A percentile compares a stretch with the other conserved stretches of the same genome.
These are phyloP conservation scores for Mesotaenium endlicherianum DNA, from an alignment of 139 green algal genomes.

Conservation along the genomic window DNA sequence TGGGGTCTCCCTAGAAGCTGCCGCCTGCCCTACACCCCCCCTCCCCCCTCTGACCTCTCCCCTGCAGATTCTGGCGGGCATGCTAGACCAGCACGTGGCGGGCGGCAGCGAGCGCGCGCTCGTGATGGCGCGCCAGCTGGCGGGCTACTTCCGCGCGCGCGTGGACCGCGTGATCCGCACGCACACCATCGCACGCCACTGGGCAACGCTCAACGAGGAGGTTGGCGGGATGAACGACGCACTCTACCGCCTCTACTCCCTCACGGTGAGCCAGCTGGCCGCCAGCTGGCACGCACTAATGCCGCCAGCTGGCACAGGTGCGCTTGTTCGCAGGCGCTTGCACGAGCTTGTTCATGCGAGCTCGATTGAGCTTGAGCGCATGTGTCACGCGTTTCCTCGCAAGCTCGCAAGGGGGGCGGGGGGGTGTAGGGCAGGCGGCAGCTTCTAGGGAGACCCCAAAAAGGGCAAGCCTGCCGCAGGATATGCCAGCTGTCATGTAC, in stretches of 20 bases:
- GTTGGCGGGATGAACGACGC: conserved; percentile 52
- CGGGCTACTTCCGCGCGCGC: conserved; percentile 42
- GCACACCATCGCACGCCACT: conserved; percentile 32
- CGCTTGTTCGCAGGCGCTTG: too few relatives aligned
- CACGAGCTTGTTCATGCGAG: too few relatives aligned
- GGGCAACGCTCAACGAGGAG: conserved; percentile 44
- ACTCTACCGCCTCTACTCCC: conserved; percentile 26
- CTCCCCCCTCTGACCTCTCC: not conserved
- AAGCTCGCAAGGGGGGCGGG: not conserved
- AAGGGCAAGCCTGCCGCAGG: too few relatives aligned
- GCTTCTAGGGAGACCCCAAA: not conserved
- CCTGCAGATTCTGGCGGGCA: conserved; percentile 44
- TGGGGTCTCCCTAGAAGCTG: not conserved
- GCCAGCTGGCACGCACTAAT: too few relatives aligned
- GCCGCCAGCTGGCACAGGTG: not conserved
- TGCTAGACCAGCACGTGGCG: conserved; percentile 37
- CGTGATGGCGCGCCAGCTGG: conserved; percentile 25
- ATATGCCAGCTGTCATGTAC: too few relatives aligned
- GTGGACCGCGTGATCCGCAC: conserved; percentile 27
- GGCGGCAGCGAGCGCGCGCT: conserved; percentile 26
- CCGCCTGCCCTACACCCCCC: too few relatives aligned
- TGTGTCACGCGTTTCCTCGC: not conserved
- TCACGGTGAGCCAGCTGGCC: conserved; percentile 45
- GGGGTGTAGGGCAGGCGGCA: too few relatives aligned
- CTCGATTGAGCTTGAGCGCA: too few relatives aligned